These are phyloP conservation scores for Paramyrothecium sp. DNA, from an alignment of 2,329 filamentous ascomycete genomes.

Conservation along the genomic window DNA sequence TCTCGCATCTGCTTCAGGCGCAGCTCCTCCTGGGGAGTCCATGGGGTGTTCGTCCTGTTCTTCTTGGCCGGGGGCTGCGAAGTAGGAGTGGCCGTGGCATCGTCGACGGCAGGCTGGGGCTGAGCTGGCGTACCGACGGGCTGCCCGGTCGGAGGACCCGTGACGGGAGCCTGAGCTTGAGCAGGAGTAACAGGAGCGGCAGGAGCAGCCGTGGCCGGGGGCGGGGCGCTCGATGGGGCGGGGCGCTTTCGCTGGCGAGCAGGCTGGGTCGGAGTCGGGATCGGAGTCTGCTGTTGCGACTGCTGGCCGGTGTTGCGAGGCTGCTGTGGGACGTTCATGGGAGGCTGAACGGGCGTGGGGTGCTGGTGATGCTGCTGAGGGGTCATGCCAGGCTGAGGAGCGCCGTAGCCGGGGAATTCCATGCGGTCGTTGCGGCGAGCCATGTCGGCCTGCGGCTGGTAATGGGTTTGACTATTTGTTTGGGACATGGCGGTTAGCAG, in stretches of 20 bases:
- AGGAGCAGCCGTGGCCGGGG: slow-evolving; percentile 31
- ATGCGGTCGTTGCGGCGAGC: slow-evolving; percentile 41
- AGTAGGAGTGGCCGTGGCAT: slow-evolving; percentile 24
- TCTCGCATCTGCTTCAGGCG: slow-evolving; percentile 93
- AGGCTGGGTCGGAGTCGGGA: slow-evolving; percentile 35
- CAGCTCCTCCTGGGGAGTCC: slow-evolving; percentile 93
- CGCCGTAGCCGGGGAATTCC: slow-evolving; percentile 37
- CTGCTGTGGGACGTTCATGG: slow-evolving; percentile 44
- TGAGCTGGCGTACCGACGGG: slow-evolving; percentile 20
- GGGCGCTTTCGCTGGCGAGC: slow-evolving; percentile 41
- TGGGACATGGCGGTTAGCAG: slow-evolving; percentile 24
- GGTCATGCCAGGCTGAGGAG: slow-evolving; percentile 36
- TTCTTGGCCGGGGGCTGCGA: slow-evolving; percentile 72
- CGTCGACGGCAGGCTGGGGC: slow-evolving; percentile 25
- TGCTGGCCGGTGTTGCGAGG: slow-evolving; percentile 28
- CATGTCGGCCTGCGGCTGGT: slow-evolving; percentile 50
- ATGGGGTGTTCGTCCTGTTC: slow-evolving; percentile 96
- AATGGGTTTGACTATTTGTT: slow-evolving; percentile 35
- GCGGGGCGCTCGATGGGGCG: slow-evolving; percentile 35
- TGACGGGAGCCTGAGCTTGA: slow-evolving; percentile 28
- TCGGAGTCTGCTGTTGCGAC: slow-evolving; percentile 34
- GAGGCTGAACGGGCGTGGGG: slow-evolving; percentile 35
- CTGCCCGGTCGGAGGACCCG: slow-evolving; percentile 28
- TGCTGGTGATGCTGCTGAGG: slow-evolving; percentile 32
- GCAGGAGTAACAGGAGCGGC: slow-evolving; percentile 29